Evolutionary conservation across 2,329 filamentous ascomycete species (phyloP), one percentile per base, ranked within the genome.

Genomic region (Pseudogymnoascus sp.): DNA sequence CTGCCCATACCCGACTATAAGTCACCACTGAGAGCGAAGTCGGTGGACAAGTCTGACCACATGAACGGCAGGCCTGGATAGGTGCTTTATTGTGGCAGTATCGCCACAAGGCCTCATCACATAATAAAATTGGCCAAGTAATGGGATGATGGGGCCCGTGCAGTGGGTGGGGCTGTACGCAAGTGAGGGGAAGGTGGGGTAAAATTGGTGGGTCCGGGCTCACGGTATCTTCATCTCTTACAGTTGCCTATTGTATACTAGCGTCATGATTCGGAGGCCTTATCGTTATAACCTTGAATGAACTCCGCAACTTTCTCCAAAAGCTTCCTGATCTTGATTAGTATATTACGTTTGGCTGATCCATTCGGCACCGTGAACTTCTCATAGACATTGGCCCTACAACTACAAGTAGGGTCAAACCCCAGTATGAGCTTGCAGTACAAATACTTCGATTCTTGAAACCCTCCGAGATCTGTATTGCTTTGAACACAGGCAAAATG

Each of bases 281-380:
- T 32, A 32, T 32, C n/a, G 12, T 18, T 18, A 54, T 32, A 54
- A 54, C 47, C 28, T 32, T 9, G 11, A 32, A 32, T 32, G 25
- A 30, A 54, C 16, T 7, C 30, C 18, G 8, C 25, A 54, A 32
- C 28, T 54, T 54, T 54, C 47, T 54, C 47, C n/a, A 54, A 54
- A 28, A n/a, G 16, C 28, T 54, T 54, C 47, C 28, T 32, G 47
- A 54, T 54, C 47, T 18, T 54, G 28, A 54, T 54, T 54, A 54
- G 47, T 7, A 32, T 32, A 4, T 50, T 30, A 18, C 47, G 47
- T 11, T 54, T 18, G n/a, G 25, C 25, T 18, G 18, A 16, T 32
- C 9, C 2, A 32, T 54, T 54, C 5, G n/a, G n/a, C 11, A 54
- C 11, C 25, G 47, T 32, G 28, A 54, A 25, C 5, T 54, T 54